phyloP scores from a whole-genome alignment of 2,329 filamentous ascomycete species.

The Fusarium fujikuroi region DNA sequence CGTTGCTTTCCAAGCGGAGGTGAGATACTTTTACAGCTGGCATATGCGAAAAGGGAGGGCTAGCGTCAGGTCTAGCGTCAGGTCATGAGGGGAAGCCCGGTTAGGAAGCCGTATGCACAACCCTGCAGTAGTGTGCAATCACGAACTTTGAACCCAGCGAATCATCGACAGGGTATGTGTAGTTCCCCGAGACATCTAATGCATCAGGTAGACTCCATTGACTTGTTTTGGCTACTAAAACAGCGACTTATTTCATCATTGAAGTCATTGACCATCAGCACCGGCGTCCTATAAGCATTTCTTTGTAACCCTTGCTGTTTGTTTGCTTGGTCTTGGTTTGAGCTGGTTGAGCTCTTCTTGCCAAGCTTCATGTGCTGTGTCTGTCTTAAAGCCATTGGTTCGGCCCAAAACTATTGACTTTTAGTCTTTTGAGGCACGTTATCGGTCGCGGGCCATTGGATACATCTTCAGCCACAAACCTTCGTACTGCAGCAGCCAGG shows the following conservation, averaged over 20 bases:
- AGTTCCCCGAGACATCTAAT: not conserved
- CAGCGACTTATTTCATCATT: not conserved
- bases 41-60: not conserved
- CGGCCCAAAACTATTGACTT: not conserved
- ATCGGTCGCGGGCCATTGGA: not conserved
- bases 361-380: not conserved
- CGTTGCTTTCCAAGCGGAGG: not conserved
- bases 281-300: not conserved
- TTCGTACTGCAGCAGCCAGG: not conserved
- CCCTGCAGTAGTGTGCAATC: not conserved
- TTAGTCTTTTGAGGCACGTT: not conserved
- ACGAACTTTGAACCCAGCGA: not conserved
- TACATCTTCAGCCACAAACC: not conserved
- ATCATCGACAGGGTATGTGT: not conserved
- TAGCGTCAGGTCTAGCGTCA: not conserved
- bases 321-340: not conserved
- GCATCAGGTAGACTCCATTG: not conserved
- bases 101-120: not conserved
- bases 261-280: not conserved
- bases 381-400: not conserved
- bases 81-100: not conserved
- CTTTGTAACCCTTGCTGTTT: not conserved
- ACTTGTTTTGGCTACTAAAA: not conserved
- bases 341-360: not conserved
- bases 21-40: slow-evolving; percentile 4